These are phyloP conservation scores for Streptanthus diversifolius DNA, from an alignment of 345 rosid genomes.

Conservation along the genomic window DNA sequence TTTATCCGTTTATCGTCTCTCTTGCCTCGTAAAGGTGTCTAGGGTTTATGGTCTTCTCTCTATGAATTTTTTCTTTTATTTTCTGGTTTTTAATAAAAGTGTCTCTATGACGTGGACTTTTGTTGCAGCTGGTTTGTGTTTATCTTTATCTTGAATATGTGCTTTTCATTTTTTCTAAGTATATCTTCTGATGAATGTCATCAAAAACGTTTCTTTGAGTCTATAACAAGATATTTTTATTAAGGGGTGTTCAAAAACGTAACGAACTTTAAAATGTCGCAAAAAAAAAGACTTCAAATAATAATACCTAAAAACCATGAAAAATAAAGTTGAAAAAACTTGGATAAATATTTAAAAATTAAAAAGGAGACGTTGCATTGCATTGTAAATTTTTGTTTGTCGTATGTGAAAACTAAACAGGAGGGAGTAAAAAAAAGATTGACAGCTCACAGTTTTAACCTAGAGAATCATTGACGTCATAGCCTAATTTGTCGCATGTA, in stretches of 20 bases:
- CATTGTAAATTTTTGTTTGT: background rate
- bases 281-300: background rate
- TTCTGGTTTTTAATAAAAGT: background rate
- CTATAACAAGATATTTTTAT: background rate
- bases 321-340: too few relatives aligned
- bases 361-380: background rate
- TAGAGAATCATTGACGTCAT: too few relatives aligned
- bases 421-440: too few relatives aligned
- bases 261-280: background rate
- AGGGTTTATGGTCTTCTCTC: conserved; percentile 4
- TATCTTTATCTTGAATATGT: background rate
- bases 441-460: too few relatives aligned
- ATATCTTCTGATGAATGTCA: background rate
- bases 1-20: background rate
- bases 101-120: background rate
- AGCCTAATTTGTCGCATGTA: too few relatives aligned
- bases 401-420: background rate
- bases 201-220: background rate
- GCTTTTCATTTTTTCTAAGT: background rate
- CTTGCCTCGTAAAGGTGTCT: background rate
- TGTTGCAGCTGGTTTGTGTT: background rate
- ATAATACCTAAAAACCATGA: background rate
- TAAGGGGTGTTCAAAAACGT: background rate
- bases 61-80: background rate
- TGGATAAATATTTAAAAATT: too few relatives aligned